These are phyloP conservation scores for Kazachstania viticola DNA, from an alignment of 805 yeast species.

Conservation along the genomic window DNA sequence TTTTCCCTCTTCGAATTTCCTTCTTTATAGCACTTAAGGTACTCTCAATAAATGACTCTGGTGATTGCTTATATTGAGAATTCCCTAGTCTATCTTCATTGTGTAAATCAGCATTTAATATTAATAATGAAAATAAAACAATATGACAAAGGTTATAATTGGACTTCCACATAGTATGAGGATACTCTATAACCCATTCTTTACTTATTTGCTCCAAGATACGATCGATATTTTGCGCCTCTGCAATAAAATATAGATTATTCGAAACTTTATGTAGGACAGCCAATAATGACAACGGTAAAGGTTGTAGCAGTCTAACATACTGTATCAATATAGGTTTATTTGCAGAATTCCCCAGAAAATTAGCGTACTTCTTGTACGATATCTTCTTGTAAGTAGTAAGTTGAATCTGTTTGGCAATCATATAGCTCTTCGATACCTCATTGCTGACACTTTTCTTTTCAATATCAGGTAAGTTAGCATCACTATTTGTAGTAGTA, in stretches of 20 bases:
- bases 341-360: slow-evolving; percentile 27
- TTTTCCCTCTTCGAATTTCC: slow-evolving; percentile 11
- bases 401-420: slow-evolving; percentile 27
- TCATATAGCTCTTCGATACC: too few species aligned
- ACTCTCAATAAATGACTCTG: slow-evolving; percentile 36
- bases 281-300: slow-evolving; percentile 39
- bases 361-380: slow-evolving; percentile 34
- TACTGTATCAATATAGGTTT: slow-evolving; percentile 25
- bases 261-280: slow-evolving; percentile 53
- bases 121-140: slow-evolving; percentile 56
- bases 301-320: slow-evolving; percentile 31
- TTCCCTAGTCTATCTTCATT: slow-evolving; percentile 30
- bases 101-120: slow-evolving; percentile 70
- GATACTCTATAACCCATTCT: slow-evolving; percentile 45
- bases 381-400: slow-evolving; percentile 21
- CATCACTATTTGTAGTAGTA: slow-evolving; percentile 1
- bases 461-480: too few species aligned
- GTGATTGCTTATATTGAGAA: slow-evolving; percentile 25
- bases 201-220: slow-evolving; percentile 56
- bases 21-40: slow-evolving; percentile 36
- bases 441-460: too few species aligned
- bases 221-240: slow-evolving; percentile 70
- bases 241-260: slow-evolving; percentile 65
- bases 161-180: slow-evolving; percentile 32
- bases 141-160: slow-evolving; percentile 54